These are phyloP conservation scores for Gyromitra esculenta DNA, from an alignment of 2,329 filamentous ascomycete genomes.

Conservation along the genomic window DNA sequence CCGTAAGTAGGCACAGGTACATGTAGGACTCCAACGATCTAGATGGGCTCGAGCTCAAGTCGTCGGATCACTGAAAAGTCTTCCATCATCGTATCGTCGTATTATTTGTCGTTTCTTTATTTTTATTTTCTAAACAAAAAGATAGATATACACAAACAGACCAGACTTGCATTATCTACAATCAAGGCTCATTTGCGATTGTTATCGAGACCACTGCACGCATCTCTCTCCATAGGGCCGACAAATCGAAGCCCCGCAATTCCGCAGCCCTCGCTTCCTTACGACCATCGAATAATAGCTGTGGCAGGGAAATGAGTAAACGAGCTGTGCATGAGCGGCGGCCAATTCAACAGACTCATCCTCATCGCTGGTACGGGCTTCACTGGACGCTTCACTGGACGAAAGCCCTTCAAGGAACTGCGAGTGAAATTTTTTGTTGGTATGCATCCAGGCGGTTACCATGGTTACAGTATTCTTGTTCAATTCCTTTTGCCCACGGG, in stretches of 20 bases:
- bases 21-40: background rate
- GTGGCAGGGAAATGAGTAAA: slow-evolving; percentile 42
- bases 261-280: slow-evolving; percentile 25
- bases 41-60: background rate
- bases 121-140: background rate
- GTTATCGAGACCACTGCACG: slow-evolving; percentile 32
- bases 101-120: background rate
- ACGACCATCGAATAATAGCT: slow-evolving; percentile 26
- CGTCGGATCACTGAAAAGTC: background rate
- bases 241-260: slow-evolving; percentile 46
- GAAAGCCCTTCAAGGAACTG: background rate
- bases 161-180: slow-evolving; percentile 15
- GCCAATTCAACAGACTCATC: slow-evolving; percentile 20
- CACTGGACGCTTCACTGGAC: slow-evolving; percentile 7
- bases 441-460: slow-evolving; percentile 35
- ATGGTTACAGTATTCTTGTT: slow-evolving; percentile 37
- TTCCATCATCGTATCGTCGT: background rate
- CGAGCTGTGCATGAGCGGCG: slow-evolving; percentile 11
- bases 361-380: slow-evolving; percentile 2
- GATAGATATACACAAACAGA: slow-evolving; percentile 18
- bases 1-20: background rate
- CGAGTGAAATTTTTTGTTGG: slow-evolving; percentile 19
- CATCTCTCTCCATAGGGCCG: slow-evolving; percentile 36
- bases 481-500: background rate
- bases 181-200: slow-evolving; percentile 30